These are phyloP conservation scores for Scutellaria baicalensis DNA, from an alignment of 257 asterid genomes.

Conservation along the genomic window DNA sequence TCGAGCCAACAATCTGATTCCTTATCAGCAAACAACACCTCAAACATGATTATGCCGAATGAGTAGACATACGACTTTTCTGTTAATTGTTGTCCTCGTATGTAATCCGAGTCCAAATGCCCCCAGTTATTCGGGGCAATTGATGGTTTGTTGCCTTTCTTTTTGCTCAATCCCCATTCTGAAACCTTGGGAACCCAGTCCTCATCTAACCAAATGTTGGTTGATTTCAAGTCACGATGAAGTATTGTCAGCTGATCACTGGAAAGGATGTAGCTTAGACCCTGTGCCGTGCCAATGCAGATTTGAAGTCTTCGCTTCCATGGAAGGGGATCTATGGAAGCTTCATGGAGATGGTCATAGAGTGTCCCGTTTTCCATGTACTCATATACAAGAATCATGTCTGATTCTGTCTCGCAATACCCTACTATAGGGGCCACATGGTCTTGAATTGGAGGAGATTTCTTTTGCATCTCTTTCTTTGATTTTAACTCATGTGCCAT, in stretches of 20 bases:
- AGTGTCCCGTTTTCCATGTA: slow-evolving; percentile 48
- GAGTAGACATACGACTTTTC: slow-evolving; percentile 54
- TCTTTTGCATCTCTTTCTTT: slow-evolving; percentile 34
- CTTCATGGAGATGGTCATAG: slow-evolving; percentile 51
- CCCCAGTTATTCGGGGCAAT: slow-evolving; percentile 25
- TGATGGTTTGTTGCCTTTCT: slow-evolving; percentile 14
- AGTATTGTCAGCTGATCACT: slow-evolving; percentile 38
- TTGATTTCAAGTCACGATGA: slow-evolving; percentile 44
- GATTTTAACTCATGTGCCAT: slow-evolving; percentile 44
- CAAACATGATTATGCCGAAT: slow-evolving; percentile 45
- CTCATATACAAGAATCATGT: slow-evolving; percentile 45
- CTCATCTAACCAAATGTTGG: slow-evolving; percentile 53
- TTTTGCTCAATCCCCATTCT: slow-evolving; percentile 39
- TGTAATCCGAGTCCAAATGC: slow-evolving; percentile 46
- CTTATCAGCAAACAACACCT: slow-evolving; percentile 46
- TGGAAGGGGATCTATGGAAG: slow-evolving; percentile 45
- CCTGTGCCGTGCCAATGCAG: slow-evolving; percentile 49
- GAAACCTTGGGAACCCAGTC: slow-evolving; percentile 54
- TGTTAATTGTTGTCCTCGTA: slow-evolving; percentile 33
- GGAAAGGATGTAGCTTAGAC: slow-evolving; percentile 43
- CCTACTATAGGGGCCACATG: slow-evolving; percentile 47
- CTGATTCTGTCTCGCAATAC: slow-evolving; percentile 36
- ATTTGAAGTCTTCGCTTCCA: slow-evolving; percentile 65
- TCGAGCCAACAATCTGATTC: slow-evolving; percentile 44
- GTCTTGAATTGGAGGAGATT: slow-evolving; percentile 22